Evolutionary conservation across 2,329 filamentous ascomycete species (phyloP).

Genomic region (Phyllosticta citrichinensis): DNA sequence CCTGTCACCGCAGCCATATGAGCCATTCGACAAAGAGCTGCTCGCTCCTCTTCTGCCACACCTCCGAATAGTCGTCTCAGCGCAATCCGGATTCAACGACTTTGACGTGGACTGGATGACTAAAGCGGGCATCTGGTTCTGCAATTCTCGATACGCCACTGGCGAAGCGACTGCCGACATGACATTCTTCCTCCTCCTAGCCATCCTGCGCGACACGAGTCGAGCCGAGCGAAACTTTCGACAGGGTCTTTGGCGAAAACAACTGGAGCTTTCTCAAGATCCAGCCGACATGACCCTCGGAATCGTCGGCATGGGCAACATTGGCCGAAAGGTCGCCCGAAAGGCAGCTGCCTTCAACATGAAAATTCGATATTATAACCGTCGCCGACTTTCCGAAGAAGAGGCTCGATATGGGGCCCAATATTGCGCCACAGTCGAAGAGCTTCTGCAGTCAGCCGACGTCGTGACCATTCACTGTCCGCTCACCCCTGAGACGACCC

Average conservation of each 20-base stretch:
- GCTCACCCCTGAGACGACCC: conserved; percentile 30
- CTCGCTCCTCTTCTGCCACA: conserved; percentile 31
- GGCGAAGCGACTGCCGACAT: conserved; percentile 44
- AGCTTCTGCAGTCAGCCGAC: conserved; percentile 33
- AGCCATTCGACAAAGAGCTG: conserved; percentile 40
- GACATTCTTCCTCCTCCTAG: conserved; percentile 37
- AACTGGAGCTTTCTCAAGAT: conserved; percentile 30
- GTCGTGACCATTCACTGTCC: conserved; percentile 41
- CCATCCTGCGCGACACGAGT: conserved; percentile 37
- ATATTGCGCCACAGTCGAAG: conserved; percentile 29
- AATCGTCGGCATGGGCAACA: conserved; percentile 40
- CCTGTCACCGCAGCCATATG: conserved; percentile 41
- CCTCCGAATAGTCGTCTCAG: conserved; percentile 39
- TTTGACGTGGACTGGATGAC: conserved; percentile 38
- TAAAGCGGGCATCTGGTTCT: conserved; percentile 39
- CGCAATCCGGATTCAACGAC: conserved; percentile 40
- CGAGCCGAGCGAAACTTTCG: conserved; percentile 27
- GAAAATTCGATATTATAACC: conserved; percentile 36
- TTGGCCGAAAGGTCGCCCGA: conserved; percentile 36
- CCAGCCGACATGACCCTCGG: conserved; percentile 37
- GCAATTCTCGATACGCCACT: conserved; percentile 44
- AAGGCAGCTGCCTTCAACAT: conserved; percentile 35
- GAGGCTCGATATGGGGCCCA: conserved; percentile 25
- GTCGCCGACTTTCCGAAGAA: conserved; percentile 23
- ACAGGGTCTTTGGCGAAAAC: conserved; percentile 27